Conservation (phyloP, 163 green algal genomes). For the Chloromonas sp. region DNA sequence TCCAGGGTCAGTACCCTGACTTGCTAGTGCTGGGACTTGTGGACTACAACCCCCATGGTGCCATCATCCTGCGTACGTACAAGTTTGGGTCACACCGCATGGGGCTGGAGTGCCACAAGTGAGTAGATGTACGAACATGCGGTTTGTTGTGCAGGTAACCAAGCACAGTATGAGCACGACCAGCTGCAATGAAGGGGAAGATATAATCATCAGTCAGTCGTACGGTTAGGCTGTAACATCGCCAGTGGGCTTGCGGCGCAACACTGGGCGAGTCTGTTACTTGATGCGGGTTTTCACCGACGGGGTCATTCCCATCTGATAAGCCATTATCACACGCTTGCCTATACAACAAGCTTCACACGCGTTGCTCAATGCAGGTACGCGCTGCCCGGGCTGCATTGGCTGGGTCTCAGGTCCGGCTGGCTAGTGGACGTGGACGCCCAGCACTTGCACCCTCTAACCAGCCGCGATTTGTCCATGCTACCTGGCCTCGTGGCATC, state of each 20-base stretch:
- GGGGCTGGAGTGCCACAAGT: constrained; percentile 49
- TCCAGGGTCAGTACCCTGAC: constrained; percentile 20
- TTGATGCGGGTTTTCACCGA: too few relatives aligned
- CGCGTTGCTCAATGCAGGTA: constrained; percentile 23
- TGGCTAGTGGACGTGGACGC: constrained; percentile 34
- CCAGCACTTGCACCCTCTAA: constrained; percentile 25
- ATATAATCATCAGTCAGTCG: too few relatives aligned
- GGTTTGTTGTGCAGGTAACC: too few relatives aligned
- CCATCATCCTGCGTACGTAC: constrained; percentile 52
- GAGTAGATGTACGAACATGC: not conserved
- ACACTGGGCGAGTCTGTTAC: too few relatives aligned
- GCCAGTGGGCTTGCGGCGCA: too few relatives aligned
- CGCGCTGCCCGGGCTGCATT: constrained; percentile 47
- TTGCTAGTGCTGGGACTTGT: constrained; percentile 56
- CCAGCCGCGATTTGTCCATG: constrained; percentile 34
- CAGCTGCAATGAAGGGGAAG: too few relatives aligned
- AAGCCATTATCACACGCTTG: too few relatives aligned
- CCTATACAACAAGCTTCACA: too few relatives aligned
- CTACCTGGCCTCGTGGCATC: constrained; percentile 21
- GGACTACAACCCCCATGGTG: constrained; percentile 73
- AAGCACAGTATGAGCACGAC: too few relatives aligned
- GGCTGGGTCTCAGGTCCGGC: constrained; percentile 43
- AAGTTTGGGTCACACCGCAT: constrained; percentile 50
- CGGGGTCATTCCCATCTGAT: too few relatives aligned
- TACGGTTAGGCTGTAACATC: too few relatives aligned